phyloP scores from a whole-genome alignment of 169 alveolate genomes.

The Cyclospora cayetanensis region DNA sequence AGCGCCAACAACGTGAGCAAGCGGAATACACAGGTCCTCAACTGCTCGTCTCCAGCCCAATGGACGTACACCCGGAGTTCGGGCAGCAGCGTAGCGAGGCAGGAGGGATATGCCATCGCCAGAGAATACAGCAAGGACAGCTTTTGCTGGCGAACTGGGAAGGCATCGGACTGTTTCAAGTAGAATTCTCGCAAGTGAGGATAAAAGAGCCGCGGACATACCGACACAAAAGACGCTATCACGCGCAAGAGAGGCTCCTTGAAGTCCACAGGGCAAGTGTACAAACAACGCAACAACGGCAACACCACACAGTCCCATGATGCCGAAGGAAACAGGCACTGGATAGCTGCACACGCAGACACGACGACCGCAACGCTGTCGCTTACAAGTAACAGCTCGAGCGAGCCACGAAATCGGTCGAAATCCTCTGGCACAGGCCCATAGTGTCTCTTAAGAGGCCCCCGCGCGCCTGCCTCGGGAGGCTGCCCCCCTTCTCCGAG shows the following conservation, averaged over 20 bases:
- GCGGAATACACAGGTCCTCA: not conserved
- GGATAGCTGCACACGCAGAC: slow-evolving; percentile 26
- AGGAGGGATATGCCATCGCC: not conserved
- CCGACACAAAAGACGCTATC: not conserved
- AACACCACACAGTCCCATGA: slow-evolving; percentile 13
- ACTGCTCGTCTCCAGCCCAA: slow-evolving; percentile 62
- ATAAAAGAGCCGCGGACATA: slow-evolving; percentile 29
- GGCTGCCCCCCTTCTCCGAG: not conserved
- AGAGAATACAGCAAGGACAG: not conserved
- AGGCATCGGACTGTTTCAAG: slow-evolving; percentile 11
- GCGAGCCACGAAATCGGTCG: not conserved
- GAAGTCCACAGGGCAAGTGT: slow-evolving; percentile 30
- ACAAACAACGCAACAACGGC: slow-evolving; percentile 56
- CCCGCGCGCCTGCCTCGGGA: not conserved
- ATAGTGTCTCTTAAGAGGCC: not conserved
- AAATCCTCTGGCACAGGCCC: slow-evolving; percentile 37
- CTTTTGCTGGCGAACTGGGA: not conserved
- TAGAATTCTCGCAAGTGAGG: slow-evolving; percentile 41
- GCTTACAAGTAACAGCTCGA: not conserved
- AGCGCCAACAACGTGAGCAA: slow-evolving; percentile 6
- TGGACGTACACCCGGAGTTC: slow-evolving; percentile 63
- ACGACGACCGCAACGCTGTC: slow-evolving; percentile 63
- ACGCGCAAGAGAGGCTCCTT: slow-evolving; percentile 38
- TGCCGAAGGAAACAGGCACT: not conserved
- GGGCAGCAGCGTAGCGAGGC: not conserved